A percentile compares a stretch with the other conserved stretches of the same genome.
phyloP scores from a whole-genome alignment of 441 rosid genomes.

The Populus trichocarpa region DNA sequence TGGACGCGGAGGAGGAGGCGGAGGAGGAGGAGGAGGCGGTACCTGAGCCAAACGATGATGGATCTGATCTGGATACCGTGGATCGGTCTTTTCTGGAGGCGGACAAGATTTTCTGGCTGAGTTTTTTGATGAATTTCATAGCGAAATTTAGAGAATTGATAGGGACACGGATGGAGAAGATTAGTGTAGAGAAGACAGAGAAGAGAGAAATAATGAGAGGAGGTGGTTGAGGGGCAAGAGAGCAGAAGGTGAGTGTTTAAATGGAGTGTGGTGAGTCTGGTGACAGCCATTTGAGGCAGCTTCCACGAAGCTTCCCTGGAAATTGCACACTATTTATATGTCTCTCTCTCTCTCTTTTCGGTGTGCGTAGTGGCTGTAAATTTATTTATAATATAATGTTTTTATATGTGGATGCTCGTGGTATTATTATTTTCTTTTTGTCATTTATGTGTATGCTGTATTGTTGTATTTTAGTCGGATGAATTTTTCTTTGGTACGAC shows the following conservation, averaged over 20 bases:
- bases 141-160: not conserved
- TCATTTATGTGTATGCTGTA: too few species aligned
- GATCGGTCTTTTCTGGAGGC: constrained; percentile 41
- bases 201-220: not conserved
- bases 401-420: not conserved
- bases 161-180: not conserved
- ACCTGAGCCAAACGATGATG: constrained; percentile 54
- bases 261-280: constrained; percentile 19
- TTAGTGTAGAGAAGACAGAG: not conserved
- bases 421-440: too few species aligned
- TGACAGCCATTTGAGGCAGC: constrained; percentile 35
- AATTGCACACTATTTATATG: not conserved
- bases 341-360: not conserved
- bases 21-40: constrained; percentile 41
- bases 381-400: not conserved
- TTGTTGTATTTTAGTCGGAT: not conserved
- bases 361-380: not conserved
- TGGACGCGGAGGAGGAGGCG: constrained; percentile 18
- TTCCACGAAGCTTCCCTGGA: constrained; percentile 72
- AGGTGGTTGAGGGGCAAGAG: constrained; percentile 15
- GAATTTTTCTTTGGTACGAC: not conserved
- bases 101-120: constrained; percentile 65
- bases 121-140: constrained; percentile 51
- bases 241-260: constrained; percentile 21
- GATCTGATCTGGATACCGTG: constrained; percentile 49